Base-by-base conservation (phyloP, 345 rosid genomes). In the Brassica rapa region DNA sequence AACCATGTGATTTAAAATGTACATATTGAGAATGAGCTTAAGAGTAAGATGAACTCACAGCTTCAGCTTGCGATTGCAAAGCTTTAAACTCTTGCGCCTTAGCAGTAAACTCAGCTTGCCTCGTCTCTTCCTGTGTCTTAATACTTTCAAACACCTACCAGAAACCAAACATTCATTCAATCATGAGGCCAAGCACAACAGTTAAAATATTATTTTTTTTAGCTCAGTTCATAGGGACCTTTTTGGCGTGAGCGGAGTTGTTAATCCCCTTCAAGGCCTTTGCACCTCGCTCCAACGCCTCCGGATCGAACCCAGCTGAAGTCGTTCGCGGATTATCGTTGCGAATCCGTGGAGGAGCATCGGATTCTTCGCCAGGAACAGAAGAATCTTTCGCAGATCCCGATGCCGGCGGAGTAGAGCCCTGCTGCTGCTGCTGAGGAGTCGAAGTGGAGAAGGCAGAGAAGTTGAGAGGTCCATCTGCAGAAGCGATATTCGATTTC, bases 221-320 rank as follows among this genome's bases (percentile, higher is more conserved):
- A 46, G 15, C 53, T 46, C 27, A 57, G 43, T 37, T 71, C 66
- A 4, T 46, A 46, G 39, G 4, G 55, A 46, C 99, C 96, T 91
- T 91, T 85, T 95, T 93, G 33, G 93, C 90, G 78, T 90, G 83
- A 66, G 88, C 62, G 15, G 97, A 93, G 69, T 74, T 73, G 68
- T 82, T 83, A 70, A 95, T 95, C 70, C 90, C 91, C 57, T 74
- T 82, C 85, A 93, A 79, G 56, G 93, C 90, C 80, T 87, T 80
- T 8, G 89, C 99, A 4, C 98, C 98, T 21, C 91, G 89, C 85
- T 93, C 98, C 65, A 95, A 85, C 10, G 99, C 90, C 87, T 90
- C 91, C 0, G 98, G 99, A 76, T 95, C 96, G 66, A 95, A 93
- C 5, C 99, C 99, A 21, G 94, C 88, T 0, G 98, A 89, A 0